Evolutionary conservation across 1,139 yeast species (phyloP), one percentile per base, ranked within the genome.

Genomic region (Geotrichum armillariae): DNA sequence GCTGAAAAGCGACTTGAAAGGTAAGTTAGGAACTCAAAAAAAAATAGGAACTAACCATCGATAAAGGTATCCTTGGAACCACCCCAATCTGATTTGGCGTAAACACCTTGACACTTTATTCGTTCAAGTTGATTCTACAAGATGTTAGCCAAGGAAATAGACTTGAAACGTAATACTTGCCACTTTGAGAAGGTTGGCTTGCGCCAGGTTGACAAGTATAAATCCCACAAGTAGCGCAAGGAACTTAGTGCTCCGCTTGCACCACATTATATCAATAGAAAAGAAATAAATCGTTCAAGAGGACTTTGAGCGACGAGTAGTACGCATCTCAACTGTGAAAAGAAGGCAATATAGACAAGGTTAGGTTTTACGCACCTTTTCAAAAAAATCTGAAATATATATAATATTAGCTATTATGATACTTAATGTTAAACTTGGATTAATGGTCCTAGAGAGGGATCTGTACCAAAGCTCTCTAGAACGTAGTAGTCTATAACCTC

Each of bases 51-150:
- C 34, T 18, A 12, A 47, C 50, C 46, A 17, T 65, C 63, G 27
- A 71, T 64, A 49, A 57, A 63, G 14, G 73, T 61, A 47, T 67
- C 67, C 12, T 50, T 54, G 16, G 78, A 74, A 41, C 98, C 98
- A 45, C 90, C 87, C 93, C 95, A 88, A 64, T 91, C 95, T 46
- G 80, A 76, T 60, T 83, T 85, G 49, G 93, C 79, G 68, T 91
- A 93, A 80, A 93, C 82, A 37, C 99, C 99, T 7, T 90, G 78
- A 67, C 99, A 93, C 25, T 80, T 80, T 63, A 86, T 94, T 16
- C 83, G 41, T 7, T 33, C 20, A 11, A 25, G 23, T 21, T 23
- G 32, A 34, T 46, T 31, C 49, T 46, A 44, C n/a, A 29, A 27
- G 16, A 36, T 18, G n/a, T 7, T 7, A 25, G 7, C 7, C 29